Percentiles rank a stretch among this genome's conserved stretches.
phyloP scores from a whole-genome alignment of 176 grass and related monocot genomes.

The bread wheat (Triticum aestivum) region DNA sequence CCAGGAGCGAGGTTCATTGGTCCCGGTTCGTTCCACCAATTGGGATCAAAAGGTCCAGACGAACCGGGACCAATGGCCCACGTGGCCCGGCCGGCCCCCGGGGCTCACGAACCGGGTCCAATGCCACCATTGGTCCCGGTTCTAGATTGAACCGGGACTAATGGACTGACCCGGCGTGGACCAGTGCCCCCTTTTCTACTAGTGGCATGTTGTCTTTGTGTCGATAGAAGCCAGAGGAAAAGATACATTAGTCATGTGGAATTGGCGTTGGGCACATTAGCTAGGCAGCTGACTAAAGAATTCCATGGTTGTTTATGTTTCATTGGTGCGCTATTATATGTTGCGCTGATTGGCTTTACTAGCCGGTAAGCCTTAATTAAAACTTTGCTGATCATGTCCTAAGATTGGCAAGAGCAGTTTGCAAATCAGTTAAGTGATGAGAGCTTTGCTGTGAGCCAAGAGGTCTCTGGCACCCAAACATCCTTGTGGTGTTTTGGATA shows the following conservation, averaged over 20 bases:
- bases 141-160: too few species aligned
- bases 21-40: too few species aligned
- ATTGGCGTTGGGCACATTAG: not conserved
- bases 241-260: not conserved
- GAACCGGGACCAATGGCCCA: too few species aligned
- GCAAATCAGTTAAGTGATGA: not conserved
- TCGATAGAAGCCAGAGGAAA: not conserved
- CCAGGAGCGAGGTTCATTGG: too few species aligned
- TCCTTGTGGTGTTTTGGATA: not conserved
- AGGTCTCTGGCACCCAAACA: not conserved
- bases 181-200: too few species aligned
- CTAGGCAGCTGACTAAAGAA: not conserved
- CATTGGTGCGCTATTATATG: not conserved
- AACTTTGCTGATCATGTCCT: not conserved
- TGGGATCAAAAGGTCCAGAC: too few species aligned
- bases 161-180: too few species aligned
- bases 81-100: too few species aligned
- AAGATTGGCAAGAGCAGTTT: not conserved
- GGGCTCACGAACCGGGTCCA: too few species aligned
- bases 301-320: not conserved
- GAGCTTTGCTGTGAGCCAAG: not conserved
- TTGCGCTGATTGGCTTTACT: not conserved
- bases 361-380: not conserved
- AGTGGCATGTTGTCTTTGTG: not conserved
- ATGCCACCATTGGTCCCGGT: too few species aligned